These are phyloP conservation scores for Hymenoscyphus repandus DNA, from an alignment of 2,329 filamentous ascomycete genomes.

Conservation along the genomic window DNA sequence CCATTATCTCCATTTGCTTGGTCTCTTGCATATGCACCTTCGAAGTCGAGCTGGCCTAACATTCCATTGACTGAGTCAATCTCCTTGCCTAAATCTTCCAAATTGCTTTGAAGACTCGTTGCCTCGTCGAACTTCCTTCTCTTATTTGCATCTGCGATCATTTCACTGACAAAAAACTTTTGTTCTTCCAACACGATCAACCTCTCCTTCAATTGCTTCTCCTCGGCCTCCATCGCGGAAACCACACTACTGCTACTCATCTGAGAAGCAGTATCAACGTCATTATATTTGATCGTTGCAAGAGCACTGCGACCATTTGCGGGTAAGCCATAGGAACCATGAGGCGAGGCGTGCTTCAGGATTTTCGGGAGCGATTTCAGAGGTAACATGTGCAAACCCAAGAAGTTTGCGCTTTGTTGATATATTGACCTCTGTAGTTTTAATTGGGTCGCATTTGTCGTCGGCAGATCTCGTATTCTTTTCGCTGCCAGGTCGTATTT, in stretches of 20 bases:
- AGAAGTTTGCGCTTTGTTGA: conserved; percentile 62
- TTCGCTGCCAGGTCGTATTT: conserved; percentile 66
- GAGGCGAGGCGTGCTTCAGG: conserved; percentile 56
- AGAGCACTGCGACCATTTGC: conserved; percentile 37
- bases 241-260: conserved; percentile 53
- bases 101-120: conserved; percentile 55
- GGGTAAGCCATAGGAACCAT: conserved; percentile 34
- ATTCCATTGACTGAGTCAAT: conserved; percentile 58
- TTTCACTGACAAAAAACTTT: conserved; percentile 65
- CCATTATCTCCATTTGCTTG: conserved; percentile 6
- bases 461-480: conserved; percentile 62
- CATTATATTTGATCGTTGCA: conserved; percentile 54
- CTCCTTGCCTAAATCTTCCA: conserved; percentile 60
- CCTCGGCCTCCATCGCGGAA: conserved; percentile 62
- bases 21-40: conserved; percentile 27
- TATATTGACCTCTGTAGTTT: conserved; percentile 64
- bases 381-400: conserved; percentile 72
- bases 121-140: conserved; percentile 67
- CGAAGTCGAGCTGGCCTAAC: conserved; percentile 48
- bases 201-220: conserved; percentile 61
- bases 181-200: conserved; percentile 69
- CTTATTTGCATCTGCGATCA: conserved; percentile 64
- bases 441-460: conserved; percentile 56
- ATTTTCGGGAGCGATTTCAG: conserved; percentile 56
- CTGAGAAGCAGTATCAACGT: conserved; percentile 42